These are phyloP conservation scores for Fraxinus latifolia DNA, from an alignment of 305 asterid genomes.

Conservation along the genomic window DNA sequence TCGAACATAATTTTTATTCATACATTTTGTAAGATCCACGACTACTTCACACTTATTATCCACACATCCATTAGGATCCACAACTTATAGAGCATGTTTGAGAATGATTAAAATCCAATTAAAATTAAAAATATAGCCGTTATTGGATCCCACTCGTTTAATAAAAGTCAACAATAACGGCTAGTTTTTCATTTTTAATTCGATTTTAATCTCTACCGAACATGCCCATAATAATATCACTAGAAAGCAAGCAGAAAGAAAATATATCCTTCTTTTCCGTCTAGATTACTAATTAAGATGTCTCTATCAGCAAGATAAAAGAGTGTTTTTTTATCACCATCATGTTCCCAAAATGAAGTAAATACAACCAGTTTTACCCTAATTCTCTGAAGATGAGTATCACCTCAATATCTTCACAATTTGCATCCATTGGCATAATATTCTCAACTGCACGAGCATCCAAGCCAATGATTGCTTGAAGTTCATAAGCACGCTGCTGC, in stretches of 20 bases:
- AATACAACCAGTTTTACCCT: conserved; percentile 3
- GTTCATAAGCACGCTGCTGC: conserved; percentile 98
- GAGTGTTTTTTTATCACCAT: background rate
- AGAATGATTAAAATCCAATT: no score
- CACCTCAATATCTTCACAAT: conserved; percentile 89
- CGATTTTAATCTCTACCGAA: no score
- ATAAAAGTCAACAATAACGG: no score
- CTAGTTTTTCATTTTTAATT: no score
- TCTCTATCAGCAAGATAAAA: background rate
- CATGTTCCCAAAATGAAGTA: background rate
- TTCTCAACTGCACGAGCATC: conserved; percentile 62
- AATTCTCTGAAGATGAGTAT: conserved; percentile 7
- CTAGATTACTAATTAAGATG: background rate
- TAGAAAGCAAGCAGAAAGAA: background rate
- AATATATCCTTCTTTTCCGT: background rate
- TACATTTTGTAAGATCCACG: background rate
- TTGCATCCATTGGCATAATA: conserved; percentile 83
- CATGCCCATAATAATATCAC: background rate
- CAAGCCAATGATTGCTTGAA: conserved; percentile 69
- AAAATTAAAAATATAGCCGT: no score
- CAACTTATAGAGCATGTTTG: background rate
- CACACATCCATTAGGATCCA: background rate
- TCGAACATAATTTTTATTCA: background rate
- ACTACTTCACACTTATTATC: background rate
- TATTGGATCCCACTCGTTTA: no score